phyloP scores from a whole-genome alignment of 2,329 filamentous ascomycete species.

The Cryphonectria japonica region DNA sequence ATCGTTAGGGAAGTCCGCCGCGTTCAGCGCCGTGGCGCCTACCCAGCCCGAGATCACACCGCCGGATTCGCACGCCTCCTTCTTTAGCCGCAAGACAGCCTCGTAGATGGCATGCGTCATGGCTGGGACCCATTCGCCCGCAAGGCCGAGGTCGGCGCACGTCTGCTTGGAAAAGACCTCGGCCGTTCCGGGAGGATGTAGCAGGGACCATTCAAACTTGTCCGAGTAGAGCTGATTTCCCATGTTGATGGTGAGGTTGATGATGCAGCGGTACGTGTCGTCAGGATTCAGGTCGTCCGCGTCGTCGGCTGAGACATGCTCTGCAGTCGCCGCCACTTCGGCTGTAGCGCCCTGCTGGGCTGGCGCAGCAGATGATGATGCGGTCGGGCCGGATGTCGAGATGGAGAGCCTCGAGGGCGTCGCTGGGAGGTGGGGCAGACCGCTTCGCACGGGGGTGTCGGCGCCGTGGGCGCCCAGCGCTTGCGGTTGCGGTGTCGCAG shows the following conservation, averaged over 20 bases:
- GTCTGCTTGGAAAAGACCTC: slow-evolving; percentile 92
- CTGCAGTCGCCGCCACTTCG: slow-evolving; percentile 71
- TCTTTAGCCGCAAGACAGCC: slow-evolving; percentile 87
- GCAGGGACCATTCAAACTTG: slow-evolving; percentile 95
- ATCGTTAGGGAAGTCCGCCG: slow-evolving; percentile 82
- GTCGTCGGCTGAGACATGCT: slow-evolving; percentile 64
- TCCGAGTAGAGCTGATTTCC: slow-evolving; percentile 92
- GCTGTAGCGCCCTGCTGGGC: slow-evolving; percentile 9
- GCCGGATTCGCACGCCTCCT: slow-evolving; percentile 92
- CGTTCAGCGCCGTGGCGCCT: slow-evolving; percentile 45
- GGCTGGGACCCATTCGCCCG: slow-evolving; percentile 90
- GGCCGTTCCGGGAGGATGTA: slow-evolving; percentile 88
- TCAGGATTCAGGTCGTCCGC: slow-evolving; percentile 84
- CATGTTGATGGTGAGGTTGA: slow-evolving; percentile 88
- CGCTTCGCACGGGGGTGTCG: slow-evolving; percentile 61
- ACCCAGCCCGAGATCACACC: slow-evolving; percentile 77
- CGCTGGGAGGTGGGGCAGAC: slow-evolving; percentile 52
- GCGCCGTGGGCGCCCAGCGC: slow-evolving; percentile 48
- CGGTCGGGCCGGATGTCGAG: slow-evolving; percentile 22
- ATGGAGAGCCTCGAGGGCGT: slow-evolving; percentile 36
- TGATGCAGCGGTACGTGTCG: slow-evolving; percentile 91
- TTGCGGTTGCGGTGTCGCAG: slow-evolving; percentile 34
- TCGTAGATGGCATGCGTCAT: slow-evolving; percentile 98
- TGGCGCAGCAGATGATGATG: slow-evolving; percentile 5
- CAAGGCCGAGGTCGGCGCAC: slow-evolving; percentile 86